phyloP scores from a whole-genome alignment of 2,329 filamentous ascomycete genomes.

The Cryoendolithus antarcticus region DNA sequence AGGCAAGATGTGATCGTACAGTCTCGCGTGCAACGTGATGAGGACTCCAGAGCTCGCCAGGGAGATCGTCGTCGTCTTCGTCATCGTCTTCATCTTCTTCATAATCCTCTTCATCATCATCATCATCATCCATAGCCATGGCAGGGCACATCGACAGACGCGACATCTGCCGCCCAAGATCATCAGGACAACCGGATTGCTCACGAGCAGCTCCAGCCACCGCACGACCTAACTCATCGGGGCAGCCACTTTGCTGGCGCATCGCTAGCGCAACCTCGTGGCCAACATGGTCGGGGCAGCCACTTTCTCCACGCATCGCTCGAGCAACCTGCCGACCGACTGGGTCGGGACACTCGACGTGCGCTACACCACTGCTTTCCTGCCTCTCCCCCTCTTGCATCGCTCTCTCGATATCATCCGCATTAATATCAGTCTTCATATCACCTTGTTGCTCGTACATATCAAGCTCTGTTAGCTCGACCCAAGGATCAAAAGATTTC shows the following conservation, averaged over 20 bases:
- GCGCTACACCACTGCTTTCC: background rate
- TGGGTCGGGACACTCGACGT: background rate
- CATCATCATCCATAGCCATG: background rate
- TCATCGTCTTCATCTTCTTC: background rate
- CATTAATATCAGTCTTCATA: too few relatives aligned
- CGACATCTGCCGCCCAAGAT: background rate
- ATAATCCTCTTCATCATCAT: background rate
- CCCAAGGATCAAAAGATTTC: background rate
- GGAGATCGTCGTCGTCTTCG: background rate
- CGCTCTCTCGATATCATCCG: too few relatives aligned
- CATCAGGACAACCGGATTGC: background rate
- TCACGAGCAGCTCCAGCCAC: background rate
- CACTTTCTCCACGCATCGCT: too few relatives aligned
- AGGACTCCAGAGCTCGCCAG: too few relatives aligned
- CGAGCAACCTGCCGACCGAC: too few relatives aligned
- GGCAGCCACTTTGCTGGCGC: background rate
- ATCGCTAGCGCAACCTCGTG: too few relatives aligned
- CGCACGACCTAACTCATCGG: conserved; percentile 1
- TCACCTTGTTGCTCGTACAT: background rate
- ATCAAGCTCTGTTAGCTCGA: conserved; percentile 1
- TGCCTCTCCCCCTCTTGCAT: background rate
- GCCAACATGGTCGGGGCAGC: too few relatives aligned
- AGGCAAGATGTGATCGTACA: background rate
- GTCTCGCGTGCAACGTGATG: background rate
- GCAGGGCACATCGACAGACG: background rate